Base-by-base conservation (phyloP, 2,329 filamentous ascomycete species). In the Monosporascus sp. region DNA sequence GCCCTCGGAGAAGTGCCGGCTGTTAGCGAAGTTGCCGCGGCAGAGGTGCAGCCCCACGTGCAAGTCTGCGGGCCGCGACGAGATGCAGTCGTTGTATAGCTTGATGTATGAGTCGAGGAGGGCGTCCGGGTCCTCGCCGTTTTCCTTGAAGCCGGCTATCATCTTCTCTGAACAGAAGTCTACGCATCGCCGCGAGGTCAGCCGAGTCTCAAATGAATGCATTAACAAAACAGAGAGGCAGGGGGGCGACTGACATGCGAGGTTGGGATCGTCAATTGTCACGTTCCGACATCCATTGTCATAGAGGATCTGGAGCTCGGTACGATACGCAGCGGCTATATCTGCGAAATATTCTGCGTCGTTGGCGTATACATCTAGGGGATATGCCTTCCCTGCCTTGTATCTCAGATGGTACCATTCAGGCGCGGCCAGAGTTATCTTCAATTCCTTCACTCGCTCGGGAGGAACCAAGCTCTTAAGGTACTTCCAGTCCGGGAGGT, bases 31-130 rank as follows among this genome's bases (percentile, higher is more conserved):
- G 73, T 87, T 88, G 44, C 79, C 80, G 3, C 79, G 81, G 77
- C 88, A 91, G 50, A 91, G 77, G 66, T 92, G 89, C 18, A 92
- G 84, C 38, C 88, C 88, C 3, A 89, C 77, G 68, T 91, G 87
- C 77, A 91, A 81, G 65, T 91, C 87, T 2, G 75, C 66, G 0
- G 87, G 86, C 0, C 84, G 74, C 61, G 80, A 80, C 59, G 75
- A 73, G 65, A 89, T 78, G 66, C 80, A 84, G 70, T 88, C 84
- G 68, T 91, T 91, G 78, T 91, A 91, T 62, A 89, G 81, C 60
- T 80, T 78, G 67, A 92, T 87, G 72, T 92, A 92, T 35, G 85
- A 81, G 62, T 89, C 85, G 20, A 92, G 79, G 44, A 90, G 82
- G 3, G 80, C 80, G 66, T 85, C 82, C 46, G 81, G 79, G 68